Evolutionary conservation across 257 asterid genomes (phyloP), one percentile per base, ranked within the genome.

Genomic region (Forsythia viridissima): DNA sequence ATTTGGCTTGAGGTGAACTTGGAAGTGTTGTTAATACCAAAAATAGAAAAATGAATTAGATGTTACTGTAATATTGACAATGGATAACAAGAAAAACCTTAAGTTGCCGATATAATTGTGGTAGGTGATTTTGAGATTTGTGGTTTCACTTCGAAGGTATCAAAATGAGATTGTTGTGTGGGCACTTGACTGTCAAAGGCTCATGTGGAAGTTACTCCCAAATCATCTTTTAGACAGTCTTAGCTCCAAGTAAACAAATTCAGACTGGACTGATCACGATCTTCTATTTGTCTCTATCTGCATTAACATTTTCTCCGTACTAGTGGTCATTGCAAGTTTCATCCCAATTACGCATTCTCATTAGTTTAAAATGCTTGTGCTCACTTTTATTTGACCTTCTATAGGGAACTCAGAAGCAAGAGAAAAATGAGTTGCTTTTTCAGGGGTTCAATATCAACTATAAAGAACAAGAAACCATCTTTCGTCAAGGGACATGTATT

Each of bases 401-500:
- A 16, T 72, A 91, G 98, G 94, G 91, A 77, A 87, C 88, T 73
- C 90, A 85, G 71, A 93, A 93, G 85, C 93, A 91, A 80, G 94
- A 84, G 70, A 87, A 82, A 77, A 93, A 91, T 80, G 97, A 94
- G 84, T 81, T 91, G 82, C 97, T 93, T 76, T 94, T 78, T 85
- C 91, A 91, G 73, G 63, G 74, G 74, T 94, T 90, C 83, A 89
- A 88, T 78, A 86, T 93, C 63, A 93, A 95, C 84, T 95, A 93
- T 57, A 87, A 93, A 87, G 82, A 87, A 87, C 94, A 92, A 4
- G 89, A 77, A 71, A 88, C 18, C 16, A 10, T 91, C 46, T 89
- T 93, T 85, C 97, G 99, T 84, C 99, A 94, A 84, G 98, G 98
- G 51, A 91, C 99, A 74, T 93, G 97, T 81, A 86, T 79, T 80